A percentile compares a stretch with the other conserved stretches of the same genome.
These are phyloP conservation scores for Sporodiniella umbellata DNA, from an alignment of 371 early-diverging fungal species.

Conservation along the genomic window DNA sequence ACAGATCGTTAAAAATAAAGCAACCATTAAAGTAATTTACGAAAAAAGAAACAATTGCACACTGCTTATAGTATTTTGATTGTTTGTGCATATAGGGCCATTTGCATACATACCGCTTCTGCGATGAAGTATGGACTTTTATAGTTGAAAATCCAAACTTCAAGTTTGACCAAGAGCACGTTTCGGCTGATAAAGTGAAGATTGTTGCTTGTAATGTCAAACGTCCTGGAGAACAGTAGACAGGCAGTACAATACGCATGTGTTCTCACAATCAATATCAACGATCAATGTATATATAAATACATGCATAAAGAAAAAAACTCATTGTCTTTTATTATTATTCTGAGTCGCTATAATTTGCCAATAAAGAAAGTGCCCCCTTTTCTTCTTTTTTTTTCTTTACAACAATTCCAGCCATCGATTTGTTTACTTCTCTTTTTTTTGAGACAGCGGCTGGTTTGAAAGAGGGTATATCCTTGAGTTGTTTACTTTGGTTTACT, in stretches of 20 bases:
- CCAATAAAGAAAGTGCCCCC: slow-evolving; percentile 25
- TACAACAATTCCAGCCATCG: slow-evolving; percentile 1
- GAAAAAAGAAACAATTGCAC: neutral
- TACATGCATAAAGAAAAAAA: neutral
- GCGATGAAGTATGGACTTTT: slow-evolving; percentile 98
- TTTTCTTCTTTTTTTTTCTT: slow-evolving; percentile 38
- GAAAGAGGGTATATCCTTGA: slow-evolving; percentile 37
- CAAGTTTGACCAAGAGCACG: slow-evolving; percentile 79
- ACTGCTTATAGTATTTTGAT: neutral
- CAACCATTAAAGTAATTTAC: slow-evolving; percentile 36
- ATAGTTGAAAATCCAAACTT: slow-evolving; percentile 84
- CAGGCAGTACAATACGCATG: too few relatives aligned
- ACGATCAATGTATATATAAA: neutral
- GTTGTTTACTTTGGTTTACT: slow-evolving; percentile 29
- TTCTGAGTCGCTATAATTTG: slow-evolving; percentile 26
- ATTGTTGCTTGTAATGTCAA: slow-evolving; percentile 86
- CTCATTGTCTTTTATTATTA: neutral
- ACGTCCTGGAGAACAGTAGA: slow-evolving; percentile 63
- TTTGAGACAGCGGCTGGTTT: slow-evolving; percentile 22
- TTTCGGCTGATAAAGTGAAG: slow-evolving; percentile 85
- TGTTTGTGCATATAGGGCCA: slow-evolving; percentile 57
- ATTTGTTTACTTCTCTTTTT: slow-evolving; percentile 17
- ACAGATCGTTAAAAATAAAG: slow-evolving; percentile 43
- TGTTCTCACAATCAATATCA: neutral
- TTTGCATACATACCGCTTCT: slow-evolving; percentile 85